phyloP scores from a whole-genome alignment of 2,329 filamentous ascomycete species.

The Lanzia echinophila region DNA sequence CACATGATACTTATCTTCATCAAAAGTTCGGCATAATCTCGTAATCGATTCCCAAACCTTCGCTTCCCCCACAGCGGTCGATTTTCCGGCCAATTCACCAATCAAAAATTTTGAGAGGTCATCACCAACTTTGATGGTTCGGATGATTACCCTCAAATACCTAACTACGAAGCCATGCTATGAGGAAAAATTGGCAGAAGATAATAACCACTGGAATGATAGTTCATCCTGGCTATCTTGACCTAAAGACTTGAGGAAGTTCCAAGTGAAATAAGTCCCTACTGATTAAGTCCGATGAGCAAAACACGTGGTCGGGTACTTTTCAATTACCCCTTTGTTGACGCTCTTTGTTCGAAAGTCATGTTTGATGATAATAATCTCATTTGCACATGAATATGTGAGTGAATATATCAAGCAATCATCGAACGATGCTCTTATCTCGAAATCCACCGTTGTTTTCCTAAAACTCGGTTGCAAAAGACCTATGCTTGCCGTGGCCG shows the following conservation, averaged over 20 bases:
- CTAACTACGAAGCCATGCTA: background rate
- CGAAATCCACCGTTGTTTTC: conserved; percentile 14
- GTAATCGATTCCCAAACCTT: background rate
- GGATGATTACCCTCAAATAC: conserved; percentile 1
- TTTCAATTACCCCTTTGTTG: conserved; percentile 4
- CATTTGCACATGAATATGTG: background rate
- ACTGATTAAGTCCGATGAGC: background rate
- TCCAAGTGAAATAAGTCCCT: background rate
- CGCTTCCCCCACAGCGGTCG: conserved; percentile 10
- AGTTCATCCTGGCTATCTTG: background rate
- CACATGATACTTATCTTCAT: background rate
- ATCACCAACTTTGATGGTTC: conserved; percentile 4
- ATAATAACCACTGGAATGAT: background rate
- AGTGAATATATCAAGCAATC: background rate
- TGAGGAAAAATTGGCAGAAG: background rate
- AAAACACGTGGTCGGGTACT: conserved; percentile 11
- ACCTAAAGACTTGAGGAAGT: background rate
- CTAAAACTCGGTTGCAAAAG: conserved; percentile 2
- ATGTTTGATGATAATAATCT: background rate
- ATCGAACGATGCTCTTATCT: conserved; percentile 19
- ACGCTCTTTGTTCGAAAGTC: background rate
- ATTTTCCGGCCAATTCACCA: conserved; percentile 19
- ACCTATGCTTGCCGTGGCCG: conserved; percentile 23
- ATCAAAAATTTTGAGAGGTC: conserved; percentile 7
- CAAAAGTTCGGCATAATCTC: background rate